Percentiles rank a stretch among this genome's conserved stretches.
phyloP scores from a whole-genome alignment of 257 asterid genomes.

The Solanum pinnatisectum region DNA sequence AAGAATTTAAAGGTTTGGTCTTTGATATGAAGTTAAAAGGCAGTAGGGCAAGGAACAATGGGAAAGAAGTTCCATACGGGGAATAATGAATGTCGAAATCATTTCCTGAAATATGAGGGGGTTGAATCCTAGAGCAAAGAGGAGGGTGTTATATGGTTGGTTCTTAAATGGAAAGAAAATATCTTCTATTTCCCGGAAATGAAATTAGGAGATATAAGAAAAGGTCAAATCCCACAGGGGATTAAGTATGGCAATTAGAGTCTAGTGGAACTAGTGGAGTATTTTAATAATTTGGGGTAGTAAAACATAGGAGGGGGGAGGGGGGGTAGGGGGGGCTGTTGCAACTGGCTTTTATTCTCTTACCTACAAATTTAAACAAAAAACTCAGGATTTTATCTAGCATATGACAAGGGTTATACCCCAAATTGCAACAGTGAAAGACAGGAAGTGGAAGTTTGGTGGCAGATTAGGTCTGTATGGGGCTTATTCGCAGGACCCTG shows the following conservation, averaged over 20 bases:
- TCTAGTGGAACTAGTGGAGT: not conserved
- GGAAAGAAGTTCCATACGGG: not conserved
- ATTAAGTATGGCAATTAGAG: not conserved
- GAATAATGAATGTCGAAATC: not conserved
- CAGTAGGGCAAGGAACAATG: not conserved
- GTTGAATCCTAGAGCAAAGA: not conserved
- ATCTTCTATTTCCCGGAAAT: not conserved
- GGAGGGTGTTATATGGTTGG: not conserved
- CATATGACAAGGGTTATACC: not conserved
- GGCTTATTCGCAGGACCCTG: not conserved
- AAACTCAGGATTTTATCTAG: not conserved
- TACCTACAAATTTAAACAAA: not conserved
- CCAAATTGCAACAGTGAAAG: not conserved
- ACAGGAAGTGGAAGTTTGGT: not conserved
- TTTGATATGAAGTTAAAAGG: not conserved
- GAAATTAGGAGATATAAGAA: not conserved
- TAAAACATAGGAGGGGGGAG: not conserved
- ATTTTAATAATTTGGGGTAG: not conserved
- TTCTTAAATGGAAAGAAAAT: not conserved
- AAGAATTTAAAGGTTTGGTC: not conserved
- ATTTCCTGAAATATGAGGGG: not conserved
- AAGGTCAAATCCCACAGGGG: not conserved
- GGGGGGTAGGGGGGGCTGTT: not conserved
- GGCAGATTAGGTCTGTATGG: not conserved
- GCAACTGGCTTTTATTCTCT: not conserved